Percentiles rank a stretch among this genome's conserved stretches.
These are phyloP conservation scores for Avena insularis DNA, from an alignment of 176 grass and related monocot species.

Conservation along the genomic window DNA sequence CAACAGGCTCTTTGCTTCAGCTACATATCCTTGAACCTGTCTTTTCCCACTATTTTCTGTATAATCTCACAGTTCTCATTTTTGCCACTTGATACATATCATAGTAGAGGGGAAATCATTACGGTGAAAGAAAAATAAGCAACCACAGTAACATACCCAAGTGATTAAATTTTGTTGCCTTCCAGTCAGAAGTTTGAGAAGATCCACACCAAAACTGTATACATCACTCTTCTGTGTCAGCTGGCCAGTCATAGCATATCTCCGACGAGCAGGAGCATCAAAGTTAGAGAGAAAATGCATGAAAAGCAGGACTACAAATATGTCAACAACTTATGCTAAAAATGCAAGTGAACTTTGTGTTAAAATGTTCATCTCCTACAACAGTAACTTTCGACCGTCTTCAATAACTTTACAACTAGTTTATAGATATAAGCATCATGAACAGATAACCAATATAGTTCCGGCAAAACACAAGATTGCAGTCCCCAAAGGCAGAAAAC, in stretches of 20 bases:
- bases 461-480: conserved; percentile 15
- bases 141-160: conserved; percentile 40
- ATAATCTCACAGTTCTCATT: conserved; percentile 6
- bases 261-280: conserved; percentile 17
- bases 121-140: not conserved
- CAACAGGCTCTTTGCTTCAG: not conserved
- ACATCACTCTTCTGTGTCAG: conserved; percentile 16
- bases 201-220: conserved; percentile 61
- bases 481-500: not conserved
- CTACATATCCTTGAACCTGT: not conserved
- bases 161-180: conserved; percentile 64
- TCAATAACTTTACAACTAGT: not conserved
- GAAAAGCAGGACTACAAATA: not conserved
- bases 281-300: conserved; percentile 4
- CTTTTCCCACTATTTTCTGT: not conserved
- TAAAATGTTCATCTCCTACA: not conserved
- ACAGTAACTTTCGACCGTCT: not conserved
- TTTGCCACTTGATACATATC: not conserved
- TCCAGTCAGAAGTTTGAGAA: conserved; percentile 63
- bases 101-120: not conserved
- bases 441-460: not conserved
- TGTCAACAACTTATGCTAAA: conserved; percentile 7
- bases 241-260: conserved; percentile 67
- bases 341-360: not conserved
- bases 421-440: not conserved